A percentile compares a stretch with the other conserved stretches of the same genome.
Conservation (phyloP, 805 yeast genomes). For the Sugiyamaella mastotermitis region DNA sequence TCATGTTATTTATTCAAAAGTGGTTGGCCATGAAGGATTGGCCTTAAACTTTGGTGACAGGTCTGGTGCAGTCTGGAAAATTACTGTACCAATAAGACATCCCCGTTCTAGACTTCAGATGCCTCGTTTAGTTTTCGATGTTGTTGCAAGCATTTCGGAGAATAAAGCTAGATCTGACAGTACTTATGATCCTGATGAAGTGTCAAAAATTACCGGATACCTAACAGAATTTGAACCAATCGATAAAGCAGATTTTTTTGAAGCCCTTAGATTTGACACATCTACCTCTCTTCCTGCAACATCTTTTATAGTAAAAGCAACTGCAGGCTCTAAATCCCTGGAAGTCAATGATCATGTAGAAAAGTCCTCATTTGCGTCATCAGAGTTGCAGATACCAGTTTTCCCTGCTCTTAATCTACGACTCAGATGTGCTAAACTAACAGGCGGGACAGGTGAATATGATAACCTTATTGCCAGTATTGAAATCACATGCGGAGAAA, state of each 20-base stretch:
- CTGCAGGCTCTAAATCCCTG: neutral
- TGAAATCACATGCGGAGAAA: slow-evolving; percentile 43
- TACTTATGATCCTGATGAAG: slow-evolving; percentile 1
- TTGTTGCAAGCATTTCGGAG: slow-evolving; percentile 8
- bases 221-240: neutral
- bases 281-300: neutral
- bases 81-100: slow-evolving; percentile 14
- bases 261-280: neutral
- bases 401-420: slow-evolving; percentile 39
- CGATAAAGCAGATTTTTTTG: neutral
- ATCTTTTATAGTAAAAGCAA: neutral
- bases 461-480: slow-evolving; percentile 42
- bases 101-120: slow-evolving; percentile 16
- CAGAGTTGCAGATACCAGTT: slow-evolving; percentile 24
- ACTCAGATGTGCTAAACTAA: slow-evolving; percentile 38
- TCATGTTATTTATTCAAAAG: too few species aligned
- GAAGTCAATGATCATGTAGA: neutral
- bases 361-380: neutral
- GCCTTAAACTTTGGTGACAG: too few species aligned
- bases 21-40: too few species aligned
- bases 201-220: neutral
- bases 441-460: slow-evolving; percentile 42
- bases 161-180: neutral
- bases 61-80: slow-evolving; percentile 15
- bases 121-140: slow-evolving; percentile 15